These are phyloP conservation scores for Jacaranda copaia DNA, from an alignment of 257 asterid genomes.

Conservation along the genomic window DNA sequence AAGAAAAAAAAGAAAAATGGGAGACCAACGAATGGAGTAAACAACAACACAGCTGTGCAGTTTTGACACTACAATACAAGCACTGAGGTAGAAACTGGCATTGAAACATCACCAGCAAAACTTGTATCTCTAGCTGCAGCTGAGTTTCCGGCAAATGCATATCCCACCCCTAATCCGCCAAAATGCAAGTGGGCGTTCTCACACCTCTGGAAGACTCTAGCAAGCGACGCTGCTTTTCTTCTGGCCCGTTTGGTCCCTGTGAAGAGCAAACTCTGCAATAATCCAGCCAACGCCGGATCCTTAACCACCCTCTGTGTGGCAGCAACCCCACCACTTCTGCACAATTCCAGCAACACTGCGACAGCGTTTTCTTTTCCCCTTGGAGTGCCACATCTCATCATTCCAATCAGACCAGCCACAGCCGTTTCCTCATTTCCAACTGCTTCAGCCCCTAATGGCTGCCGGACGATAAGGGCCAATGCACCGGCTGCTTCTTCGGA, in stretches of 20 bases:
- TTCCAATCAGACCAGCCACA: constrained; percentile 61
- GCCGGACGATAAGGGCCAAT: constrained; percentile 77
- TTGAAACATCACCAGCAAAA: constrained; percentile 63
- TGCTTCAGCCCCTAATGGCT: constrained; percentile 77
- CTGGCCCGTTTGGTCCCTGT: constrained; percentile 94
- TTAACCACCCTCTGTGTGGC: constrained; percentile 75
- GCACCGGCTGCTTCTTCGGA: constrained; percentile 96
- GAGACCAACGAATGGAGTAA: constrained; percentile 41
- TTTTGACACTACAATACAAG: constrained; percentile 63
- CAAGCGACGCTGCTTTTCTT: constrained; percentile 94
- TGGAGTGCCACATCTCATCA: constrained; percentile 90
- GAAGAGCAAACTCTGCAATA: constrained; percentile 75
- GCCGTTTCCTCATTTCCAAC: constrained; percentile 76
- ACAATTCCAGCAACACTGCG: constrained; percentile 82
- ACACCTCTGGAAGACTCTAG: constrained; percentile 81
- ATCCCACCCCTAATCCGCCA: constrained; percentile 67
- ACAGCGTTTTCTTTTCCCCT: constrained; percentile 91
- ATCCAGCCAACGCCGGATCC: constrained; percentile 77
- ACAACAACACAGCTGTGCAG: constrained; percentile 16
- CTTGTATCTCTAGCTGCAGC: constrained; percentile 58
- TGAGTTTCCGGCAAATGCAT: constrained; percentile 64
- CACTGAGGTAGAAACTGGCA: constrained; percentile 79
- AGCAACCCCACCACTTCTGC: constrained; percentile 78
- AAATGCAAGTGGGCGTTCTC: constrained; percentile 59
- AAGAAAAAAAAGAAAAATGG: constrained; percentile 29